Percentiles rank a stretch among this genome's conserved stretches.
phyloP scores from a whole-genome alignment of 192 early-diverging fungal species.

The Lobosporangium transversale region DNA sequence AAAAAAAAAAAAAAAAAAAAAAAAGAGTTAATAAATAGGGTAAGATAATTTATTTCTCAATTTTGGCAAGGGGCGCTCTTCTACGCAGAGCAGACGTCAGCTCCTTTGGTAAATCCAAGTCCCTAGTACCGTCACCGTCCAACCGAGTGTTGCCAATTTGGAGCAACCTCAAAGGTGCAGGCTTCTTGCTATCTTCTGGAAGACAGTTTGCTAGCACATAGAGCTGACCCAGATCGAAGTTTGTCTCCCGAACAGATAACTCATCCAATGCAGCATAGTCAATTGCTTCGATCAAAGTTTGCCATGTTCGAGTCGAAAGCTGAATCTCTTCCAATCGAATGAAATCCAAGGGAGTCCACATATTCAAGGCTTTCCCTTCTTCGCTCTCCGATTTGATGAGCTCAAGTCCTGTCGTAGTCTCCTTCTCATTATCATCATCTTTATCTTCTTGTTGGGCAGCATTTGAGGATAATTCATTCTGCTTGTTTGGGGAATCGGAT shows the following conservation, averaged over 20 bases:
- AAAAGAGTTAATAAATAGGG: too few species aligned
- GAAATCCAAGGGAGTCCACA: neutral
- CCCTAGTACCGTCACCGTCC: neutral
- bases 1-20: too few species aligned
- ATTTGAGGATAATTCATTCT: too few species aligned
- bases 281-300: neutral
- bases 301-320: neutral
- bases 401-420: too few species aligned
- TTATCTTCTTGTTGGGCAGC: too few species aligned
- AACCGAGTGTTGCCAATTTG: neutral
- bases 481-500: too few species aligned
- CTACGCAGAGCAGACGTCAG: neutral
- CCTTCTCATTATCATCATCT: too few species aligned
- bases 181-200: slow-evolving; percentile 1
- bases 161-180: neutral
- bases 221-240: neutral
- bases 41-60: too few species aligned
- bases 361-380: neutral
- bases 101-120: neutral
- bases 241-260: neutral
- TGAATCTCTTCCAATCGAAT: neutral
- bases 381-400: neutral
- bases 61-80: neutral
- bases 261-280: neutral
- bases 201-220: neutral